Conservation (phyloP, 805 yeast genomes). For the Yarrowia osloensis region DNA sequence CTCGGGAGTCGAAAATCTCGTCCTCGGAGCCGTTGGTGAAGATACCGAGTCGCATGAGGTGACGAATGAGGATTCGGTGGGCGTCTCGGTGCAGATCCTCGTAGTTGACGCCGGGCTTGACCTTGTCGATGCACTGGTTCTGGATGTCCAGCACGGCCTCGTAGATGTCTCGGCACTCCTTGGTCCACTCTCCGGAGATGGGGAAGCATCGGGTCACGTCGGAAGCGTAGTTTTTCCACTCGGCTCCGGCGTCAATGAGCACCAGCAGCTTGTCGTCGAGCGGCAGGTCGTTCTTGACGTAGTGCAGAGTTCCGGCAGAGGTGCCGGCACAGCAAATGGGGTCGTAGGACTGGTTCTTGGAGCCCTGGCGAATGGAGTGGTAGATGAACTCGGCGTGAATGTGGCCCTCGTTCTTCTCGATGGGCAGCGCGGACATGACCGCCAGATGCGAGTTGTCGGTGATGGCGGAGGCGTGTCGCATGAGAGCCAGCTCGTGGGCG, state of each 20-base stretch:
- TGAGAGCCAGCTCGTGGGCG: conserved; percentile 69
- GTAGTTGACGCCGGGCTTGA: conserved; percentile 84
- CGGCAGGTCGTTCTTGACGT: conserved; percentile 74
- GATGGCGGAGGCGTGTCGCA: conserved; percentile 79
- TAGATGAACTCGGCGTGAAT: conserved; percentile 94
- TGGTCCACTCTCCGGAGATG: conserved; percentile 82
- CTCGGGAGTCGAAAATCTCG: conserved; percentile 69
- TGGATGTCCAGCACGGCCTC: conserved; percentile 84
- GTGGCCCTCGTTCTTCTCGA: conserved; percentile 83
- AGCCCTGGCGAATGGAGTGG: conserved; percentile 92
- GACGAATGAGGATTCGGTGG: conserved; percentile 72
- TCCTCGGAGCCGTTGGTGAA: conserved; percentile 59
- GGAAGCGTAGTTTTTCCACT: conserved; percentile 88
- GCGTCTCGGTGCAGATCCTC: conserved; percentile 79
- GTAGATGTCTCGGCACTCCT: conserved; percentile 82
- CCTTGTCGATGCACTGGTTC: conserved; percentile 61
- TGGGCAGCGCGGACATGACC: conserved; percentile 89
- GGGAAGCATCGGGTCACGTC: conserved; percentile 98
- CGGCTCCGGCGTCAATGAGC: conserved; percentile 95
- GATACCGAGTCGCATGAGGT: conserved; percentile 72
- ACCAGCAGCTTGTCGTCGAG: conserved; percentile 62
- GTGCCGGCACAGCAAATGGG: conserved; percentile 96
- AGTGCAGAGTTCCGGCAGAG: conserved; percentile 87
- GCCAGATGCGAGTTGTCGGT: conserved; percentile 88
- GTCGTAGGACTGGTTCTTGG: conserved; percentile 85